Evolutionary conservation across 1,284 basidiomycete species (phyloP), one percentile per base, ranked within the genome.

Genomic region (Pyrrhoderma noxium): DNA sequence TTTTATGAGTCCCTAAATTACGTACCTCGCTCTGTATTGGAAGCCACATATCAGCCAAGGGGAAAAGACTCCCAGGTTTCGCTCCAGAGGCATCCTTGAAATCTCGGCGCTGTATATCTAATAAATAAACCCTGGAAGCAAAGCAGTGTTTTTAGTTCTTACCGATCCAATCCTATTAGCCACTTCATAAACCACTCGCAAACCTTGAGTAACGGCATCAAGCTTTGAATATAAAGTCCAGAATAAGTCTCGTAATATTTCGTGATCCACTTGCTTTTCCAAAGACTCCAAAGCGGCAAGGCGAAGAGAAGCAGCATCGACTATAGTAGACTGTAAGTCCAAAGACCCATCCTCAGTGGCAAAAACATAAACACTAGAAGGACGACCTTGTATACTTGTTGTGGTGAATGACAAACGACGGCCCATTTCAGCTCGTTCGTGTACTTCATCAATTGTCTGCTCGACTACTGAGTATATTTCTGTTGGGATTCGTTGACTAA

Each of bases 201-300:
- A 75, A 8, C 93, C 91, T 66, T 99, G 94, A 34, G 90, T 77
- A n/a, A 98, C 89, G 18, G 96, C 96, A 61, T 94, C 87, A 48
- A 99, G 67, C 67, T 99, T 99, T 3, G 93, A 96, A 65, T 93
- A 99, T 14, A 97, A 67, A 3, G 96, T 98, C 94, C 95, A 99
- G 67, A 99, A 98, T 35, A 99, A 74, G 67, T 99, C 96, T 55
- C 76, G 78, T 48, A 98, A 67, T n/a, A 88, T 82, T 60, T 94
- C 89, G 56, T 91, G 85, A 64, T 96, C 85, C 35, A 77, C 69
- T 45, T 82, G 76, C 59, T 87, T 89, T 5, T 79, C 77, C 25
- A 80, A 80, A 3, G 82, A 82, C 61, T 93, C 88, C 57, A 93
- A 67, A 5, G 88, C 80, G 27, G 85, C 76, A n/a, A 93, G 73